Percentiles rank a stretch among this genome's conserved stretches.
These are phyloP conservation scores for Beauveria varroae DNA, from an alignment of 2,329 filamentous ascomycete genomes.

Conservation along the genomic window DNA sequence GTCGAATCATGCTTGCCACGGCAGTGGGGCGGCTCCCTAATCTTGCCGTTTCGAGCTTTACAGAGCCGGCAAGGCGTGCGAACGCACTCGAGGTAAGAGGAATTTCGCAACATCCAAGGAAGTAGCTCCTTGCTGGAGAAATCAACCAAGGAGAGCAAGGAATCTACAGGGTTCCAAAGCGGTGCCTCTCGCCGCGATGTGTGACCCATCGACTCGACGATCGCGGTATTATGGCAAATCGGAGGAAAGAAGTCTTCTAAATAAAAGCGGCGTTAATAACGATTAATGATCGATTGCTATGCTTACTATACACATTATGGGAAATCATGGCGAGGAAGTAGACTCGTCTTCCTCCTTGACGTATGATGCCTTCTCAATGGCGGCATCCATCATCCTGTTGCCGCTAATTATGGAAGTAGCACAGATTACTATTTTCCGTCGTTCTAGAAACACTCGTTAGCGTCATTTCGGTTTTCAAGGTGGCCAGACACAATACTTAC, in stretches of 20 bases:
- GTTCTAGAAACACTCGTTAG: constrained; percentile 36
- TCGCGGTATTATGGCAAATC: neutral
- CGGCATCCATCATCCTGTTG: constrained; percentile 78
- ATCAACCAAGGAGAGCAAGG: neutral
- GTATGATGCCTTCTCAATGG: constrained; percentile 65
- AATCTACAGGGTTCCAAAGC: neutral
- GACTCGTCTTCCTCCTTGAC: constrained; percentile 31
- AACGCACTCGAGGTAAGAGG: neutral
- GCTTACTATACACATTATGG: constrained; percentile 4
- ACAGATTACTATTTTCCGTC: constrained; percentile 81
- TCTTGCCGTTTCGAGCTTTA: constrained; percentile 9
- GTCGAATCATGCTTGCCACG: constrained; percentile 5
- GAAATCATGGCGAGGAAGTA: neutral
- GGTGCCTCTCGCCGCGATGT: no score
- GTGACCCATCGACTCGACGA: neutral
- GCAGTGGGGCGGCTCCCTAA: constrained; percentile 4
- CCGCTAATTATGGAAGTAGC: constrained; percentile 89
- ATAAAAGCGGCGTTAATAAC: neutral
- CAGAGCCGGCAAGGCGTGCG: neutral
- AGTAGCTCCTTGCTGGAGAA: no score
- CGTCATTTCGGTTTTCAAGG: neutral
- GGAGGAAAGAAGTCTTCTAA: neutral
- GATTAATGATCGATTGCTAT: neutral
- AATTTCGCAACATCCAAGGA: neutral
- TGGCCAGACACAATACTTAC: constrained; percentile 28